Conservation (phyloP, 148 eudicot genomes). For the Vaccinium darrowii region DNA sequence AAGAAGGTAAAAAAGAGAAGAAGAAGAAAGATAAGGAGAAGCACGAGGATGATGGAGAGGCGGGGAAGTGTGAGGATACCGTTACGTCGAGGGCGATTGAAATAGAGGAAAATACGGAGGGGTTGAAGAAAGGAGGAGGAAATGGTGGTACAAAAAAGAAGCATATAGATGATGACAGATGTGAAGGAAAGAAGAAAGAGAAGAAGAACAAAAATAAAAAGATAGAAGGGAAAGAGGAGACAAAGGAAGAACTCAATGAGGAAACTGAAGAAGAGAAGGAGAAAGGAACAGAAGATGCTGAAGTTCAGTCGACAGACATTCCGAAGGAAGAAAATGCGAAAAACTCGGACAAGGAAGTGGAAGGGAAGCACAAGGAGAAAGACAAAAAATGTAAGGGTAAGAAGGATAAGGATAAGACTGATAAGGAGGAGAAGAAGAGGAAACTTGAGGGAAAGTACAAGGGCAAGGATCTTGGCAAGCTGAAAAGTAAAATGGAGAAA, state of each 20-base stretch:
- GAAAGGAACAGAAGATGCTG: background rate
- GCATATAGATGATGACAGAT: slow-evolving; percentile 9
- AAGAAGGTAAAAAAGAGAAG: slow-evolving; percentile 17
- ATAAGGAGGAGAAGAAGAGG: slow-evolving; percentile 37
- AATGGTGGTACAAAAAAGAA: slow-evolving; percentile 21
- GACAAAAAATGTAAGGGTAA: slow-evolving; percentile 28
- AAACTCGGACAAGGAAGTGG: slow-evolving; percentile 19
- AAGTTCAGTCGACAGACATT: slow-evolving; percentile 22
- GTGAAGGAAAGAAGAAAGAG: slow-evolving; percentile 16
- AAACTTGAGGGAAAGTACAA: slow-evolving; percentile 22
- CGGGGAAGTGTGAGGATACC: slow-evolving; percentile 16
- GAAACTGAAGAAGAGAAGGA: slow-evolving; percentile 11
- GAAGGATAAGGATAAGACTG: slow-evolving; percentile 41
- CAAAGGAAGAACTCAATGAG: slow-evolving; percentile 13
- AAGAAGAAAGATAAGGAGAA: slow-evolving; percentile 20
- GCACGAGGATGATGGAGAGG: slow-evolving; percentile 20
- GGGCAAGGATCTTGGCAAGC: slow-evolving; percentile 51
- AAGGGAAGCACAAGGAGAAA: slow-evolving; percentile 25
- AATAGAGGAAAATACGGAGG: slow-evolving; percentile 22
- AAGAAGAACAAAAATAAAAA: slow-evolving; percentile 8
- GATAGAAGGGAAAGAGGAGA: background rate
- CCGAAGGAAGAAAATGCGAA: slow-evolving; percentile 20
- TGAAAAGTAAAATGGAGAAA: slow-evolving; percentile 60
- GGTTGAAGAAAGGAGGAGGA: slow-evolving; percentile 16
- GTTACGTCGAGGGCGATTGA: slow-evolving; percentile 27